These are phyloP conservation scores for Fusarium bulbicola DNA, from an alignment of 2,329 filamentous ascomycete species.

Conservation along the genomic window DNA sequence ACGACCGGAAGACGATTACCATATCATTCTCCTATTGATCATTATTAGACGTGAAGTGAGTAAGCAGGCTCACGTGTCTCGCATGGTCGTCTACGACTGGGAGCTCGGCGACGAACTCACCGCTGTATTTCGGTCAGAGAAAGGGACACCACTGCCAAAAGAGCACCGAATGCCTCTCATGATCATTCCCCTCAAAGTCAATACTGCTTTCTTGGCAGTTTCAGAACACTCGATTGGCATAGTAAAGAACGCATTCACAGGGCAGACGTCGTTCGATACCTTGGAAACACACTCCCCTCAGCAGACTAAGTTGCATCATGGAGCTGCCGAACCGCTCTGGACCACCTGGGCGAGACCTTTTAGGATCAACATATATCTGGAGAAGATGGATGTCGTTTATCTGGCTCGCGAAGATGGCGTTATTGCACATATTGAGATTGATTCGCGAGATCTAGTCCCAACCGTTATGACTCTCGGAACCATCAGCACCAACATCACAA, in stretches of 20 bases:
- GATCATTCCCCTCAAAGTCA: conserved; percentile 75
- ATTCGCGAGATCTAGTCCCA: conserved; percentile 63
- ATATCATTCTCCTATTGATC: conserved; percentile 80
- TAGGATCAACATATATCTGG: conserved; percentile 69
- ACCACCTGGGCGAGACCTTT: conserved; percentile 84
- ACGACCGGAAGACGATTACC: conserved; percentile 69
- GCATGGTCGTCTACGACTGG: conserved; percentile 70
- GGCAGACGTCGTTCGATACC: conserved; percentile 58
- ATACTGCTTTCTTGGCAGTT: conserved; percentile 76
- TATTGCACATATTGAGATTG: conserved; percentile 77
- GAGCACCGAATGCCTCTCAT: conserved; percentile 71
- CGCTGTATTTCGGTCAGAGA: conserved; percentile 54
- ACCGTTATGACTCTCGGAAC: conserved; percentile 68
- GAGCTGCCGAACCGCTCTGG: conserved; percentile 69
- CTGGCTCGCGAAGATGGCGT: conserved; percentile 88
- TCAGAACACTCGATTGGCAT: conserved; percentile 67
- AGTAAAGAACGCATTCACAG: conserved; percentile 63
- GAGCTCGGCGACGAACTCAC: conserved; percentile 59
- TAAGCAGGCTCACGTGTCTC: conserved; percentile 46
- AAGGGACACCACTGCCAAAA: conserved; percentile 60
- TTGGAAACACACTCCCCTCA: conserved; percentile 54
- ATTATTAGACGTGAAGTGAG: conserved; percentile 54
- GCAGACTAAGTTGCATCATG: conserved; percentile 58
- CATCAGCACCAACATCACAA: conserved; percentile 77
- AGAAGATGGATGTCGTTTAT: conserved; percentile 80